phyloP scores from a whole-genome alignment of 106 monocot genomes.

The Dactylorhiza incarnata region DNA sequence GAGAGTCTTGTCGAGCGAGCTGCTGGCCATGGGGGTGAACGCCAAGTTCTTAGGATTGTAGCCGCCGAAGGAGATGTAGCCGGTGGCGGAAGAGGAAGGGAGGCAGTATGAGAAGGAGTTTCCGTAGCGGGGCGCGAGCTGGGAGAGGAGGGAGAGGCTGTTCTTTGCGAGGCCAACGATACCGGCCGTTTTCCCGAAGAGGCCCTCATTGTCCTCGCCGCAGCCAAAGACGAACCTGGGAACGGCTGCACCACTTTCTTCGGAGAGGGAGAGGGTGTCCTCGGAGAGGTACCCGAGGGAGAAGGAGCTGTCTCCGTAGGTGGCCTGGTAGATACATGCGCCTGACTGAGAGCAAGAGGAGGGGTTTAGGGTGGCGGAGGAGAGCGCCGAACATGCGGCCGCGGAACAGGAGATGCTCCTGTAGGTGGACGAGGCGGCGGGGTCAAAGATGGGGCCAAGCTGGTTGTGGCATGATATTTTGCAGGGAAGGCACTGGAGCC shows the following conservation, averaged over 20 bases:
- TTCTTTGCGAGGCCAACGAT: slow-evolving; percentile 68
- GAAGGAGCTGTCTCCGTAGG: slow-evolving; percentile 87
- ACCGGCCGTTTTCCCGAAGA: slow-evolving; percentile 78
- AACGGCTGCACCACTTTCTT: neutral
- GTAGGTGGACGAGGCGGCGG: slow-evolving; percentile 52
- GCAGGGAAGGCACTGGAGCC: slow-evolving; percentile 94
- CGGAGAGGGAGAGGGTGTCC: slow-evolving; percentile 42
- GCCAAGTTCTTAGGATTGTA: slow-evolving; percentile 1
- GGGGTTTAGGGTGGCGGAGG: slow-evolving; percentile 67
- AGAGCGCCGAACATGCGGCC: slow-evolving; percentile 34
- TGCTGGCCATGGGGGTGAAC: slow-evolving; percentile 39
- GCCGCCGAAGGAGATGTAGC: slow-evolving; percentile 52
- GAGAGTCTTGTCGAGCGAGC: slow-evolving; percentile 31
- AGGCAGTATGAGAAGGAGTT: slow-evolving; percentile 89
- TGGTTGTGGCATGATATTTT: slow-evolving; percentile 41
- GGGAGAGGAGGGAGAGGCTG: slow-evolving; percentile 58
- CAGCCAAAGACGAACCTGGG: slow-evolving; percentile 68
- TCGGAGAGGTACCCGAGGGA: slow-evolving; percentile 66
- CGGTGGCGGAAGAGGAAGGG: slow-evolving; percentile 46
- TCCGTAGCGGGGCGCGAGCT: slow-evolving; percentile 29
- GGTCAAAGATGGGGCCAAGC: slow-evolving; percentile 60
- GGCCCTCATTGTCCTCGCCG: slow-evolving; percentile 84
- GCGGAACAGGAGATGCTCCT: slow-evolving; percentile 38
- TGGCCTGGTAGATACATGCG: slow-evolving; percentile 68
- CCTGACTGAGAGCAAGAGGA: slow-evolving; percentile 39